These are phyloP conservation scores for Cadophora malorum DNA, from an alignment of 2,329 filamentous ascomycete genomes.

Conservation along the genomic window DNA sequence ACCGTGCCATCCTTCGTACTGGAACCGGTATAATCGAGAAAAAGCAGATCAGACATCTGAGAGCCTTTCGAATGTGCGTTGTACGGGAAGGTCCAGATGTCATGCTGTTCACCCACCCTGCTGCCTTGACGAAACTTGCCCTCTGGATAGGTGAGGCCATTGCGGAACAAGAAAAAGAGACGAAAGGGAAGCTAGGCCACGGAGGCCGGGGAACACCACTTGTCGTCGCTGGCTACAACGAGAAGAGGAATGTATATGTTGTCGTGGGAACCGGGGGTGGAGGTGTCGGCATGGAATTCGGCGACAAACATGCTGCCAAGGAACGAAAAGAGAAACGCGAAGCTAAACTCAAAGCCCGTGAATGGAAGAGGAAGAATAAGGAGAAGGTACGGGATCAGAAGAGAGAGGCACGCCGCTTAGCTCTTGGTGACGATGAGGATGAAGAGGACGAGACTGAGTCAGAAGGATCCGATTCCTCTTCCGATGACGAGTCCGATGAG, in stretches of 20 bases:
- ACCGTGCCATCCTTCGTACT: slow-evolving; percentile 91
- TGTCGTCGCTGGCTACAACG: slow-evolving; percentile 88
- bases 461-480: slow-evolving; percentile 54
- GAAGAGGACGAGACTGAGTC: slow-evolving; percentile 61
- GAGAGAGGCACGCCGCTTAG: slow-evolving; percentile 61
- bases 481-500: slow-evolving; percentile 56
- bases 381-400: slow-evolving; percentile 67
- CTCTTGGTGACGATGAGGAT: slow-evolving; percentile 54
- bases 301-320: slow-evolving; percentile 70
- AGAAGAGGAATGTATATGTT: slow-evolving; percentile 84
- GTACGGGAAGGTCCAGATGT: slow-evolving; percentile 96
- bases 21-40: slow-evolving; percentile 92
- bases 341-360: slow-evolving; percentile 66
- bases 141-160: slow-evolving; percentile 95
- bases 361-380: slow-evolving; percentile 63
- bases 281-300: slow-evolving; percentile 67
- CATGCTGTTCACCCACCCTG: slow-evolving; percentile 88
- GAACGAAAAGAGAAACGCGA: slow-evolving; percentile 68
- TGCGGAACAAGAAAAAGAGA: slow-evolving; percentile 83
- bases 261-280: slow-evolving; percentile 91
- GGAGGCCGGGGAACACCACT: slow-evolving; percentile 81
- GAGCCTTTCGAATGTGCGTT: slow-evolving; percentile 92
- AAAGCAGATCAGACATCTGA: slow-evolving; percentile 88
- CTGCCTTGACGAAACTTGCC: slow-evolving; percentile 90
- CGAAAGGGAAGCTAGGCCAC: slow-evolving; percentile 70